phyloP scores from a whole-genome alignment of 2,329 filamentous ascomycete species.

The Calonectria honghensis region DNA sequence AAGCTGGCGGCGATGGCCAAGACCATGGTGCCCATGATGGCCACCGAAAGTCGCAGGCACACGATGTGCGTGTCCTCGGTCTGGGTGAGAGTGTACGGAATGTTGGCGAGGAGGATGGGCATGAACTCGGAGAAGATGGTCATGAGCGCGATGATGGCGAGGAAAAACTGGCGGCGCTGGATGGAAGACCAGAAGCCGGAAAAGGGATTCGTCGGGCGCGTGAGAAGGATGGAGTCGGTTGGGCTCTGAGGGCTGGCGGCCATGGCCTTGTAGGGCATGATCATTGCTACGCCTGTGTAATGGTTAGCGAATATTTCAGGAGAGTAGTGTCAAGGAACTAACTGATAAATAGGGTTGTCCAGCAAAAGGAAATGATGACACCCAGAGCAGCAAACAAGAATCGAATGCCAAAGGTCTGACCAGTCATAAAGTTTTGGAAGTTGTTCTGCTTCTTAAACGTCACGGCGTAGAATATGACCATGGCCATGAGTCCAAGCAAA shows the following conservation, averaged over 20 bases:
- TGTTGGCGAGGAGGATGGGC: slow-evolving; percentile 69
- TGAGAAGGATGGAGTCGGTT: slow-evolving; percentile 63
- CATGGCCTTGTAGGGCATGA: slow-evolving; percentile 67
- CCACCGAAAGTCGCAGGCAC: slow-evolving; percentile 63
- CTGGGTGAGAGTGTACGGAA: slow-evolving; percentile 67
- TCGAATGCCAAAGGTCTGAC: slow-evolving; percentile 65
- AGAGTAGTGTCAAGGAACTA: background rate
- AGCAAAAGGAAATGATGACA: slow-evolving; percentile 65
- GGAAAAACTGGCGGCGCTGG: slow-evolving; percentile 59
- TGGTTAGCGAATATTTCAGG: slow-evolving; percentile 6
- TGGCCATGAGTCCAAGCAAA: slow-evolving; percentile 58
- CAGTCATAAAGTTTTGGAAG: slow-evolving; percentile 63
- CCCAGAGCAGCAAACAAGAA: slow-evolving; percentile 66
- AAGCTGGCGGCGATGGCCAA: slow-evolving; percentile 63
- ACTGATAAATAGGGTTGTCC: slow-evolving; percentile 64
- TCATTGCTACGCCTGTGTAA: slow-evolving; percentile 64
- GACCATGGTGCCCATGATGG: slow-evolving; percentile 66
- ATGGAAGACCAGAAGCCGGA: slow-evolving; percentile 61
- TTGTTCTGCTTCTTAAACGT: slow-evolving; percentile 54
- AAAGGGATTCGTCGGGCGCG: slow-evolving; percentile 66
- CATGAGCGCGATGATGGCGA: slow-evolving; percentile 63
- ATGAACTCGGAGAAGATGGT: slow-evolving; percentile 70
- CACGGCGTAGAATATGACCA: slow-evolving; percentile 64
- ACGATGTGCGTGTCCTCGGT: slow-evolving; percentile 62
- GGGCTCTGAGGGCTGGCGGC: slow-evolving; percentile 57